Evolutionary conservation across 2,329 filamentous ascomycete genomes (phyloP), one percentile per base, ranked within the genome.

Genomic region (Harringtonia lauricola): DNA sequence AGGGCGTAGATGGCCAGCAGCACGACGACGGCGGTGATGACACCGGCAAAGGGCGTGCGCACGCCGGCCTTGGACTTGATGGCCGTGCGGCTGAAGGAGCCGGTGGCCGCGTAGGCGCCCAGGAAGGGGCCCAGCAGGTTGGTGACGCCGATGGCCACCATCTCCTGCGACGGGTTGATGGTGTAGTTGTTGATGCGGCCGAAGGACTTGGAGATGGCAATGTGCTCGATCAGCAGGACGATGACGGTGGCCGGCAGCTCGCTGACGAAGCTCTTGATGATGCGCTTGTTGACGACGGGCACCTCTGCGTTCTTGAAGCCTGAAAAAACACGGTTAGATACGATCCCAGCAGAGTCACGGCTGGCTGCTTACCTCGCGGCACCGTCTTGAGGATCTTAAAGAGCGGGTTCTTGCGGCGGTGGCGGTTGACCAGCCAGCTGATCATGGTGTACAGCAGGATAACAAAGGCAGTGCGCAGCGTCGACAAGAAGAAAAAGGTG

Each of bases 101-200:
- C 92, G 1, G 92, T 98, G 0, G 88, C 86, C 10, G 92, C 87
- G 57, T 94, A 98, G 2, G 74, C 92, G 41, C 92, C 92, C 5
- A 96, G 71, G 66, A 98, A 95, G 3, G 92, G 88, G 1, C 86
- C 88, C 8, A 96, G 72, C 28, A 96, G 70, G 59, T 98, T 98
- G 38, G 82, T 84, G 24, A 96, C 77, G 49, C 92, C 92, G 52
- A 96, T 95, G 26, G 88, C 90, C 39, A 98, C 86, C 63, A 98
- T 76, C 61, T 98, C 92, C 61, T 98, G 92, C 0, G 90, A 96
- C 0, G 92, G 90, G 55, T 96, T 83, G 60, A 98, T 96, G 33
- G 80, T 83, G 64, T 98, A 98, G 66, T 95, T 95, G 70, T 96
- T 96, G 55, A 95, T 78, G 48, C 92, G 78, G n/a, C 92, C 92